Evolutionary conservation across 2,329 filamentous ascomycete genomes (phyloP).

Genomic region (Trichoderma koningiopsis): DNA sequence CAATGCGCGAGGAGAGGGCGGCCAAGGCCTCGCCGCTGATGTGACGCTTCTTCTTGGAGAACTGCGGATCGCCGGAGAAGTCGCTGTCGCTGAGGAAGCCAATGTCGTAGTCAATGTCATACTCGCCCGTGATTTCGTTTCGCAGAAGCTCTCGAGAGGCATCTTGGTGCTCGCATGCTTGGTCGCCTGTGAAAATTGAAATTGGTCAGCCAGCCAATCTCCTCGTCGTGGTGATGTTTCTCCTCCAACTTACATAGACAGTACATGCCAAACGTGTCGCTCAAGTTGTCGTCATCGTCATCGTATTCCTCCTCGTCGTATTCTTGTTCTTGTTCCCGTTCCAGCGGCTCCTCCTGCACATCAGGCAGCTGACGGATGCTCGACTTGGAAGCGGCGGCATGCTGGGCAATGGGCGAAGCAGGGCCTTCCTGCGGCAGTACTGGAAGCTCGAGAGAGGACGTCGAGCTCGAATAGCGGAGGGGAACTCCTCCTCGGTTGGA

Average conservation of each 20-base stretch:
- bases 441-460: constrained; percentile 72
- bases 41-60: constrained; percentile 56
- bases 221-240: background rate
- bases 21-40: constrained; percentile 58
- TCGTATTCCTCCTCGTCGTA: constrained; percentile 57
- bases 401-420: constrained; percentile 35
- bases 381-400: constrained; percentile 53
- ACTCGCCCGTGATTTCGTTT: constrained; percentile 44
- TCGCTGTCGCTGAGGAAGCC: constrained; percentile 69
- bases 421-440: constrained; percentile 29
- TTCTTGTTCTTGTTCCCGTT: constrained; percentile 66
- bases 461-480: constrained; percentile 70
- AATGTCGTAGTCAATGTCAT: constrained; percentile 64
- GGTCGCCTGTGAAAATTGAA: constrained; percentile 53
- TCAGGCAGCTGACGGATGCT: constrained; percentile 73
- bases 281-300: constrained; percentile 44
- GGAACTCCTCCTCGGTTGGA: constrained; percentile 61
- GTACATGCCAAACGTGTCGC: constrained; percentile 52
- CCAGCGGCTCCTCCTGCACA: constrained; percentile 79
- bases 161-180: constrained; percentile 60
- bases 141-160: constrained; percentile 44
- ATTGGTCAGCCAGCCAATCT: constrained; percentile 27
- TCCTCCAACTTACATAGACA: constrained; percentile 69
- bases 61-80: constrained; percentile 47
- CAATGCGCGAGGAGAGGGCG: constrained; percentile 66